phyloP scores from a whole-genome alignment of 1,139 yeast genomes.

The Candida tropicalis region DNA sequence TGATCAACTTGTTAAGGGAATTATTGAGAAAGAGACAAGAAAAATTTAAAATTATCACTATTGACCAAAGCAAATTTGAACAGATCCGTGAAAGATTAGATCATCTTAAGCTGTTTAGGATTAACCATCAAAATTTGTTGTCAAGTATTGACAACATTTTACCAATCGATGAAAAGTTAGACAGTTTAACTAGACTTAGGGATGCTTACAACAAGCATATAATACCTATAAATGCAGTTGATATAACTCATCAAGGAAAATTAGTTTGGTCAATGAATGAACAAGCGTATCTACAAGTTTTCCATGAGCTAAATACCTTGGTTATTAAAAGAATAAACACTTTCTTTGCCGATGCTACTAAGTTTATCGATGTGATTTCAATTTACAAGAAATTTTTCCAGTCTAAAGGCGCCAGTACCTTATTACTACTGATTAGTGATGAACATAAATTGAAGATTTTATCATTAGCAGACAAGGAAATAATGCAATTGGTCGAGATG shows the following conservation, averaged over 20 bases:
- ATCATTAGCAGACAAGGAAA: slow-evolving; percentile 32
- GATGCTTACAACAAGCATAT: slow-evolving; percentile 37
- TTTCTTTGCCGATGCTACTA: slow-evolving; percentile 29
- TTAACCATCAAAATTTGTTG: slow-evolving; percentile 56
- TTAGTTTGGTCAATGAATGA: slow-evolving; percentile 37
- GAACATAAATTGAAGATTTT: slow-evolving; percentile 38
- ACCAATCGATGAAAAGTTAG: slow-evolving; percentile 18
- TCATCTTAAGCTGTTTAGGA: slow-evolving; percentile 49
- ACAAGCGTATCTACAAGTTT: slow-evolving; percentile 27
- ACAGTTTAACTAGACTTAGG: slow-evolving; percentile 23
- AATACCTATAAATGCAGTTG: slow-evolving; percentile 32
- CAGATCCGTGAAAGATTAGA: slow-evolving; percentile 50
- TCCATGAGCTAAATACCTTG: slow-evolving; percentile 23
- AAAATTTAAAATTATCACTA: slow-evolving; percentile 65
- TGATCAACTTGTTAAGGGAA: slow-evolving; percentile 65
- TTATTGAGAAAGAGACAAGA: slow-evolving; percentile 74
- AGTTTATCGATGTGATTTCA: slow-evolving; percentile 32
- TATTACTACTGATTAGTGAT: slow-evolving; percentile 35
- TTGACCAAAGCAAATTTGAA: slow-evolving; percentile 48
- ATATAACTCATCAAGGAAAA: slow-evolving; percentile 35
- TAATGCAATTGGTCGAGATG: slow-evolving; percentile 20
- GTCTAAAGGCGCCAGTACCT: slow-evolving; percentile 18
- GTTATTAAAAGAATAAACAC: slow-evolving; percentile 28
- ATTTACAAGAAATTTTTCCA: slow-evolving; percentile 27
- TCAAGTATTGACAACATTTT: slow-evolving; percentile 36